Base-by-base conservation (phyloP, 805 yeast species). In the Candida saitoana region DNA sequence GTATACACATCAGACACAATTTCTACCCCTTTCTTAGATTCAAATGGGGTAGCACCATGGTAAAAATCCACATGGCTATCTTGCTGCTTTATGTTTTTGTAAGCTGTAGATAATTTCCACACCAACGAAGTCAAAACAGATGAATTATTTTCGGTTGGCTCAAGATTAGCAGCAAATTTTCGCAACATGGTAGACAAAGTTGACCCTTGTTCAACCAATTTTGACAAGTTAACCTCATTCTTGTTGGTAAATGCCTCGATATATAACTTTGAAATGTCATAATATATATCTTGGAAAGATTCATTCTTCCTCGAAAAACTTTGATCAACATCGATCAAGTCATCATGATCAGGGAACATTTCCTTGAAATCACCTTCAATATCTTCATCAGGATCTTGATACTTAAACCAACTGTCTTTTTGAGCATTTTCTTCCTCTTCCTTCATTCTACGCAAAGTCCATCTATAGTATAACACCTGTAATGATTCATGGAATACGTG, bases 261-360 rank as follows among this genome's bases (percentile, higher is more conserved):
- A 52, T 82, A 85, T 0, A 69, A 49, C 35, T 61, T 56, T 0
- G 84, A 82, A 43, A 86, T 55, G 3, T 58, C 46, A 40, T 60
- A 69, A 51, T 80, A 75, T 14, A 71, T 51, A 0, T 73, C 77
- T 12, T 76, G 80, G 30, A 76, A 55, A 33, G 49, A 34, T 40
- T 48, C 64, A 16, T 59, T 55, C 4, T 43, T 53, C 45, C 44
- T 52, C 3, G 45, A 44, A 0, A 49, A 35, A 5, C 48, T 54
- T 14, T 49, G 40, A 19, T 46, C 57, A 12, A 58, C 46, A 19
- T 74, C 76, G 39, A 79, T 56, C 3, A 79, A 74, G 7, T 84
- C 86, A 38, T 86, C 95, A 48, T 79, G 87, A 56, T 88, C 96
- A 0, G 97, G 97, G 73, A 91, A 91, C 64, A 90, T 58, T n/a